These are phyloP conservation scores for Neurospora sp. DNA, from an alignment of 495 filamentous ascomycete species.

Conservation along the genomic window DNA sequence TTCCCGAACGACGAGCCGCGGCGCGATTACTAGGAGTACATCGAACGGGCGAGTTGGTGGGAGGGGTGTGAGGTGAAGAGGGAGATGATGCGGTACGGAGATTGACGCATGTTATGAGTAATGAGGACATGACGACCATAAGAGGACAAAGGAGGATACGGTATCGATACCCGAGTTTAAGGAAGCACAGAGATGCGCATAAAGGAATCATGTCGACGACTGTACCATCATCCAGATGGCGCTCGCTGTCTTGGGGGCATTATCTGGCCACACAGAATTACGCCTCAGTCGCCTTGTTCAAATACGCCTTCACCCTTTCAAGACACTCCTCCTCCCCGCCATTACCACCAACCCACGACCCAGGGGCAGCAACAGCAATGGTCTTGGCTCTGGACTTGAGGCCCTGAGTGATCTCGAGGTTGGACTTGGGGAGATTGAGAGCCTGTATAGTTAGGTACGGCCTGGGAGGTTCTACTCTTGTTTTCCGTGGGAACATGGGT, in stretches of 20 bases:
- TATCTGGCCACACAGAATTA: not conserved
- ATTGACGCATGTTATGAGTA: not conserved
- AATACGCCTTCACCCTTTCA: conserved; percentile 10
- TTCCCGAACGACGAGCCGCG: conserved; percentile 27
- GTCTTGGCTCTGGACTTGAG: conserved; percentile 54
- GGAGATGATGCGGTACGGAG: not conserved
- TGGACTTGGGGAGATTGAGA: conserved; percentile 52
- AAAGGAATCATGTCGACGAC: not conserved
- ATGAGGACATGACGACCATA: not conserved
- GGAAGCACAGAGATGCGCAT: not conserved
- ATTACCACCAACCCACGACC: conserved; percentile 7
- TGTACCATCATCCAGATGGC: not conserved
- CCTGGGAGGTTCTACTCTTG: no score
- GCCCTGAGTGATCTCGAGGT: conserved; percentile 53
- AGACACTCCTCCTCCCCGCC: conserved; percentile 17
- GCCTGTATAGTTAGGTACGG: conserved; percentile 5
- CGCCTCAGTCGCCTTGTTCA: conserved; percentile 11
- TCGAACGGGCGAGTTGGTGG: conserved; percentile 20
- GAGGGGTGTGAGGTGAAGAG: conserved; percentile 25
- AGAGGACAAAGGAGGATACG: no score
- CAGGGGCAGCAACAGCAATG: conserved; percentile 14
- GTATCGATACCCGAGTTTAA: not conserved
- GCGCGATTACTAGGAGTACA: not conserved
- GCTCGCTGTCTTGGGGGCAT: not conserved
- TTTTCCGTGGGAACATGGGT: no score